phyloP scores from a whole-genome alignment of 352 stramenopile species.

The Nothophytophthora sp. region DNA sequence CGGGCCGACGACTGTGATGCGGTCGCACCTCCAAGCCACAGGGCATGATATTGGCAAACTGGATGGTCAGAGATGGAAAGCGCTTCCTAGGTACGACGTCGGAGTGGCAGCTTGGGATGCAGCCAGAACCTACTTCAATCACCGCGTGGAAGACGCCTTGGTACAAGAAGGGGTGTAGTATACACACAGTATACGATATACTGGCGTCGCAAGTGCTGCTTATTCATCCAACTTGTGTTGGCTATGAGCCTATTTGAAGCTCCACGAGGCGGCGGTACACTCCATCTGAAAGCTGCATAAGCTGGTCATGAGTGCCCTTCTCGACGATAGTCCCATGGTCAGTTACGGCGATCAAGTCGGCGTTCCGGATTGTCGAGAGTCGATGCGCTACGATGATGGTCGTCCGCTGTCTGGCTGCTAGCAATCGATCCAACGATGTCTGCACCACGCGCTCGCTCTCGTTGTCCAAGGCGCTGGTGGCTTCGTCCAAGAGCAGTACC shows the following conservation, averaged over 20 bases:
- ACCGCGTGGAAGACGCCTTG: too few relatives aligned
- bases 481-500: constrained; percentile 62
- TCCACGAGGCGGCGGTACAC: constrained; percentile 24
- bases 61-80: too few relatives aligned
- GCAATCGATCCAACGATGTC: constrained; percentile 21
- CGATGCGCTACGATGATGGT: constrained; percentile 89
- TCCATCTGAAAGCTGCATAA: constrained; percentile 25
- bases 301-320: constrained; percentile 79
- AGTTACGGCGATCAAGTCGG: constrained; percentile 90
- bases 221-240: too few relatives aligned
- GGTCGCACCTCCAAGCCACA: too few relatives aligned
- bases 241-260: constrained; percentile 1
- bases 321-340: constrained; percentile 80
- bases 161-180: too few relatives aligned
- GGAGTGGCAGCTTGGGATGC: too few relatives aligned
- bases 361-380: constrained; percentile 80
- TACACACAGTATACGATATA: neutral
- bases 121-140: too few relatives aligned
- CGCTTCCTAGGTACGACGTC: too few relatives aligned
- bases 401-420: constrained; percentile 50
- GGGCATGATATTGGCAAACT: too few relatives aligned
- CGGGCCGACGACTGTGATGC: too few relatives aligned
- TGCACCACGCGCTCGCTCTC: constrained; percentile 70
- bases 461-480: constrained; percentile 47
- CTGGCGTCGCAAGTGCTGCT: neutral